Conservation (phyloP, 768 basidiomycete species). For the Trametes cingulata region DNA sequence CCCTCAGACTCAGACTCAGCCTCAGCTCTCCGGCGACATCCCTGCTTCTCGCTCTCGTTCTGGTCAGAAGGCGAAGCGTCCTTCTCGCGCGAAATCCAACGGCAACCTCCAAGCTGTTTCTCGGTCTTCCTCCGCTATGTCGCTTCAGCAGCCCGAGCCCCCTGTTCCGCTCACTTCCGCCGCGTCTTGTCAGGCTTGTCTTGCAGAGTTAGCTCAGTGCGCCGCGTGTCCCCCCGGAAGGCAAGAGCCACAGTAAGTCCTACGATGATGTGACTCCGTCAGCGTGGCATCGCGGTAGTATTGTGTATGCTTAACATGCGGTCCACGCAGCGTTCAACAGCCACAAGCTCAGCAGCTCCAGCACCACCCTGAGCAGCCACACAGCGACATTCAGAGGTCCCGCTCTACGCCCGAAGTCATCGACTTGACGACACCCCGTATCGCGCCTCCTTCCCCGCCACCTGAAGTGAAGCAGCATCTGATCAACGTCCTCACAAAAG, state of each 20-base stretch:
- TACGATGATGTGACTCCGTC: too few species aligned
- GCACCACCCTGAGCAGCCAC: neutral
- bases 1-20: neutral
- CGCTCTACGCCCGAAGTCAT: neutral
- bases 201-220: slow-evolving; percentile 3
- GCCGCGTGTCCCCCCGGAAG: neutral
- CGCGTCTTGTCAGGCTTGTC: neutral
- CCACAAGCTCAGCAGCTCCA: neutral
- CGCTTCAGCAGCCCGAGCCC: neutral
- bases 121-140: neutral
- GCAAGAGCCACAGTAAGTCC: neutral
- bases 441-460: neutral
- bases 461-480: neutral
- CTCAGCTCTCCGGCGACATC: neutral
- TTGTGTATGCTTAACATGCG: neutral
- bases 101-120: neutral
- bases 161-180: neutral
- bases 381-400: neutral
- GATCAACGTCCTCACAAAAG: neutral
- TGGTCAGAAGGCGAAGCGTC: neutral
- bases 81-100: neutral
- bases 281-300: too few species aligned
- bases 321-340: neutral
- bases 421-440: neutral
- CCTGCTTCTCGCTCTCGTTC: neutral